phyloP scores from a whole-genome alignment of 371 early-diverging fungal species.

The Synchytrium microbalum region DNA sequence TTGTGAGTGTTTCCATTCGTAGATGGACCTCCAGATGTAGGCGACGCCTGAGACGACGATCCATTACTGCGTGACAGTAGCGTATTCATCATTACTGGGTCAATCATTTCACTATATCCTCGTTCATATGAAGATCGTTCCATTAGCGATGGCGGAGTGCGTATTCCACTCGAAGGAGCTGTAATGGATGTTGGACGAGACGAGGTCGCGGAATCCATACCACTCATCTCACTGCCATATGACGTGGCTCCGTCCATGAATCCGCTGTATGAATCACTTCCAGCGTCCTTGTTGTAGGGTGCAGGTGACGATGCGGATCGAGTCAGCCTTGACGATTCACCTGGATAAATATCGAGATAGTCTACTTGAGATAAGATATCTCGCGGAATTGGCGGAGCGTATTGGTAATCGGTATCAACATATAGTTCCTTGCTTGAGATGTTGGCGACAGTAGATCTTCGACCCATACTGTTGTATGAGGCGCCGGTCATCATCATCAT shows the following conservation, averaged over 20 bases:
- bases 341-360: background rate
- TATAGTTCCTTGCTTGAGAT: background rate
- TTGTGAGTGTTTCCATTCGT: background rate
- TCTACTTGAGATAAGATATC: slow-evolving; percentile 1
- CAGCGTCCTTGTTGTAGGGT: background rate
- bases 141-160: background rate
- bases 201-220: background rate
- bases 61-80: background rate
- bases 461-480: background rate
- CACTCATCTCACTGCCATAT: background rate
- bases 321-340: background rate
- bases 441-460: background rate
- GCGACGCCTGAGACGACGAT: background rate
- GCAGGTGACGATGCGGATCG: background rate
- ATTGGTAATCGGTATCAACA: background rate
- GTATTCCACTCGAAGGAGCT: background rate
- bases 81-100: background rate
- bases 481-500: background rate
- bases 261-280: background rate
- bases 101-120: background rate
- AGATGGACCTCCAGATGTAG: background rate
- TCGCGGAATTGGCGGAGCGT: background rate
- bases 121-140: background rate
- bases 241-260: background rate
- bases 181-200: background rate